phyloP scores from a whole-genome alignment of 192 early-diverging fungal species.

The Coemansia sp. region DNA sequence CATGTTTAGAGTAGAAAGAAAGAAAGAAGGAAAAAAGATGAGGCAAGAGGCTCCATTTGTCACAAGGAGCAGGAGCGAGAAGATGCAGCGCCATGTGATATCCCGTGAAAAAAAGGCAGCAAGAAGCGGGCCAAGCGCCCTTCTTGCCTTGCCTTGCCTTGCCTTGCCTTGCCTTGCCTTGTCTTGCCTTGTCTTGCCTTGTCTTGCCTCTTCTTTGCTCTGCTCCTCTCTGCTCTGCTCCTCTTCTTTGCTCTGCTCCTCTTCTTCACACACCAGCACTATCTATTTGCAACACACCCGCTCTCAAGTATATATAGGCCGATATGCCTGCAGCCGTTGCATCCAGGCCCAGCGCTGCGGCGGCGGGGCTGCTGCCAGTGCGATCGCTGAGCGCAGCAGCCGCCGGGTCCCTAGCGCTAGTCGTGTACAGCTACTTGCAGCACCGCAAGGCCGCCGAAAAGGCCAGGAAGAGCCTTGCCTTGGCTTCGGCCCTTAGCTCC shows the following conservation, averaged over 20 bases:
- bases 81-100: neutral
- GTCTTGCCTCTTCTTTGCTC: no score
- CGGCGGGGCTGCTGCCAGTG: conserved; percentile 23
- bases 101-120: neutral
- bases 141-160: no score
- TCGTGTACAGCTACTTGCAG: conserved; percentile 50
- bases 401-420: conserved; percentile 27
- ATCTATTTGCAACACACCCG: neutral
- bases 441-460: conserved; percentile 42
- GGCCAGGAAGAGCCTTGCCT: conserved; percentile 44
- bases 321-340: conserved; percentile 23
- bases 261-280: neutral
- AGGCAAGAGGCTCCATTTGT: no score
- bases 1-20: no score
- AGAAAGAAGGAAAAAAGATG: no score
- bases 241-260: neutral
- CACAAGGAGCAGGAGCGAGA: no score
- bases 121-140: neutral
- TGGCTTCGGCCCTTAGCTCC: conserved; percentile 26
- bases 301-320: neutral
- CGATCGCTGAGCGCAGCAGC: conserved; percentile 39
- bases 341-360: conserved; percentile 4
- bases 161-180: no score
- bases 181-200: no score
- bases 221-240: neutral